Percentiles rank a stretch among this genome's conserved stretches.
These are phyloP conservation scores for Daldinia sp. DNA, from an alignment of 2,329 filamentous ascomycete species.

Conservation along the genomic window DNA sequence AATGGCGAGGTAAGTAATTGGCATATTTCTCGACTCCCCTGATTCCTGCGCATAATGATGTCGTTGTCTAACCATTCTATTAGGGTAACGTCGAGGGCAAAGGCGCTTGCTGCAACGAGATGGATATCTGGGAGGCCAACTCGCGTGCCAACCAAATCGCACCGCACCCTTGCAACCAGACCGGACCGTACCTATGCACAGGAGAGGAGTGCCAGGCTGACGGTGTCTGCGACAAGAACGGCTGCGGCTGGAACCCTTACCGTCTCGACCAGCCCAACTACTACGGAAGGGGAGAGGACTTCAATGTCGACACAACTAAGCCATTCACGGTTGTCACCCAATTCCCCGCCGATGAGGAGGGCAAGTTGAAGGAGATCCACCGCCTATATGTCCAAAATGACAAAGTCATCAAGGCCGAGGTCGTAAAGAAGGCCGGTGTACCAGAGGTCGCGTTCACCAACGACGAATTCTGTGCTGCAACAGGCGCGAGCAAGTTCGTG, in stretches of 20 bases:
- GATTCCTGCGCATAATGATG: background rate
- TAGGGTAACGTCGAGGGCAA: constrained; percentile 53
- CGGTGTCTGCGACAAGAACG: constrained; percentile 54
- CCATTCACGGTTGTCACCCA: constrained; percentile 55
- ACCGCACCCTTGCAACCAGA: constrained; percentile 54
- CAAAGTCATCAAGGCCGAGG: constrained; percentile 52
- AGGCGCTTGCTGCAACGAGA: constrained; percentile 56
- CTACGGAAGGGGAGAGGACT: constrained; percentile 50
- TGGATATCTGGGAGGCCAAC: constrained; percentile 57
- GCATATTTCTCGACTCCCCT: background rate
- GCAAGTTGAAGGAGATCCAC: constrained; percentile 51
- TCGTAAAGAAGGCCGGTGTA: constrained; percentile 50
- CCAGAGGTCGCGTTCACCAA: constrained; percentile 53
- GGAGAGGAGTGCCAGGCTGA: constrained; percentile 49
- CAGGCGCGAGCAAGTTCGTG: constrained; percentile 51
- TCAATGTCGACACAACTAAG: constrained; percentile 52
- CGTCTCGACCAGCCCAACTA: constrained; percentile 49
- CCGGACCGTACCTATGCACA: constrained; percentile 50
- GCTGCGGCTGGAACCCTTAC: constrained; percentile 55
- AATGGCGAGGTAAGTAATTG: constrained; percentile 53
- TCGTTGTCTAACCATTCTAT: constrained; percentile 23
- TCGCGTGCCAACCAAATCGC: constrained; percentile 53
- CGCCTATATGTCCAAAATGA: constrained; percentile 55
- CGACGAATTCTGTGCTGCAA: constrained; percentile 54
- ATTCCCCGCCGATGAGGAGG: constrained; percentile 51